Conservation (phyloP, 768 basidiomycete species). For the Mycena indigotica region DNA sequence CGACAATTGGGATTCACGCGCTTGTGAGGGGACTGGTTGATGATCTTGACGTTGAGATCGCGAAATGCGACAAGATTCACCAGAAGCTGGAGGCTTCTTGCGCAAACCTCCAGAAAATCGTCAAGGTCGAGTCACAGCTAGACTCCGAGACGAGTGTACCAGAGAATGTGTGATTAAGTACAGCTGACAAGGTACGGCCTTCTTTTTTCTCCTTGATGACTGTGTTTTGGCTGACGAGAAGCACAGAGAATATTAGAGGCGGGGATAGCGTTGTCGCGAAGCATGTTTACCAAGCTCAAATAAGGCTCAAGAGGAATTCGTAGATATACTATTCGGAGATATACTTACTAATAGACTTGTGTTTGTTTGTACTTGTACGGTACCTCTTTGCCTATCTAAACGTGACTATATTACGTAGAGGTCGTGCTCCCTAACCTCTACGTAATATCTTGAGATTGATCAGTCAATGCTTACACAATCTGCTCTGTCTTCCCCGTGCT, state of each 20-base stretch:
- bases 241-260: conserved; percentile 73
- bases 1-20: conserved; percentile 75
- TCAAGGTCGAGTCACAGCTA: conserved; percentile 68
- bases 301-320: conserved; percentile 25
- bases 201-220: conserved; percentile 3
- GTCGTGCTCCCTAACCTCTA: no score
- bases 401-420: no score
- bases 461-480: no score
- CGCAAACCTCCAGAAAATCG: conserved; percentile 73
- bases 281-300: conserved; percentile 75
- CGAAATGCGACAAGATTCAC: conserved; percentile 90
- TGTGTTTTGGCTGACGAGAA: conserved; percentile 4
- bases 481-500: no score
- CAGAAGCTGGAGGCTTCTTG: conserved; percentile 76
- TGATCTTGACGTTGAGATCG: conserved; percentile 84
- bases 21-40: conserved; percentile 91
- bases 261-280: conserved; percentile 73
- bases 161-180: conserved; percentile 67
- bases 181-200: conserved; percentile 83
- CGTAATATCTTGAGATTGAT: no score
- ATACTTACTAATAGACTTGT: no score
- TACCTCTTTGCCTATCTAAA: no score
- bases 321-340: no score
- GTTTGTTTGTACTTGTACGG: background rate
- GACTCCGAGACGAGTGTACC: conserved; percentile 85